Conservation (phyloP, 495 filamentous ascomycete species). For the Bathelium albidoporum region DNA sequence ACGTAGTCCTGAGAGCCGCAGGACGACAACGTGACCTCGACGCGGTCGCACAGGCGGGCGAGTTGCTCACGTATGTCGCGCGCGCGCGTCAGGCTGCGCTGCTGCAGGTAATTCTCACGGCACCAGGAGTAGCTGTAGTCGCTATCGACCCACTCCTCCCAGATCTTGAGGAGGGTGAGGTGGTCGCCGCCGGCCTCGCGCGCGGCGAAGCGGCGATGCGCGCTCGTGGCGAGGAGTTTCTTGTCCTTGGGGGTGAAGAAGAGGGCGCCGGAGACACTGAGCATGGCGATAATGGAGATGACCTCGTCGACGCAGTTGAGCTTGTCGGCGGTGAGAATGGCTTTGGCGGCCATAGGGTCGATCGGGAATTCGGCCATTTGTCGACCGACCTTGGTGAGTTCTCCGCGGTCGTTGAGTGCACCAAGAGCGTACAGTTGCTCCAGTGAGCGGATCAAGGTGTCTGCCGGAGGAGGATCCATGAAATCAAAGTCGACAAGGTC, state of each 20-base stretch:
- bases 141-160: conserved; percentile 91
- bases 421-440: conserved; percentile 90
- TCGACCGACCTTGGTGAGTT: conserved; percentile 81
- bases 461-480: conserved; percentile 86
- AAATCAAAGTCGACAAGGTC: conserved; percentile 93
- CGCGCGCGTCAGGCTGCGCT: conserved; percentile 72
- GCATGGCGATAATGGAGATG: conserved; percentile 88
- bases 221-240: conserved; percentile 89
- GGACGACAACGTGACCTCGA: conserved; percentile 67
- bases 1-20: conserved; percentile 55
- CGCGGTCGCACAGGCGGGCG: conserved; percentile 84
- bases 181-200: conserved; percentile 83
- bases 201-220: conserved; percentile 81
- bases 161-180: conserved; percentile 84
- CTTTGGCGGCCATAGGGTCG: conserved; percentile 85
- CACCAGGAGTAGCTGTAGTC: conserved; percentile 87
- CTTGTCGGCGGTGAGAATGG: conserved; percentile 79
- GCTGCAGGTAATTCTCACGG: conserved; percentile 88
- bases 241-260: conserved; percentile 98
- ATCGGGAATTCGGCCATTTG: conserved; percentile 97
- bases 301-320: conserved; percentile 92
- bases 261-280: conserved; percentile 75
- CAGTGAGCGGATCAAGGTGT: conserved; percentile 80
- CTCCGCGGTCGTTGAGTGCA: conserved; percentile 79
- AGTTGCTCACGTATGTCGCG: conserved; percentile 92